Conservation (phyloP, 2,329 filamentous ascomycete species). For the Arthroderma uncinatum region DNA sequence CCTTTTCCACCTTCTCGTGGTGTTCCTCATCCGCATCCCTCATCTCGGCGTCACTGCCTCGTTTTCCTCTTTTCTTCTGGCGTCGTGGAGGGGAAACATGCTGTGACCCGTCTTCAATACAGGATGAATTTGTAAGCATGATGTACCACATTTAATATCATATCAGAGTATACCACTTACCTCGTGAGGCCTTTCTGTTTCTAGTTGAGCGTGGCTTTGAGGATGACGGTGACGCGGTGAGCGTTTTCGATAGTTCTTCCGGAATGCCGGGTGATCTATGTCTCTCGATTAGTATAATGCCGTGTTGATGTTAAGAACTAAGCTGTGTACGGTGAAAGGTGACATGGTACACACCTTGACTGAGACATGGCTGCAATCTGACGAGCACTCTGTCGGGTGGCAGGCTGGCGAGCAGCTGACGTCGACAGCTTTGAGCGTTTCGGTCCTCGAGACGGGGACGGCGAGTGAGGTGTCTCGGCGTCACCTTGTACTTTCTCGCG, state of each 20-base stretch:
- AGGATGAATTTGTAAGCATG: not conserved
- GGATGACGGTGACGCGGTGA: conserved; percentile 47
- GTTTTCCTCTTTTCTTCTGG: conserved; percentile 46
- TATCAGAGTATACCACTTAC: conserved; percentile 24
- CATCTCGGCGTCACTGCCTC: conserved; percentile 59
- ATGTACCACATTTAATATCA: not conserved
- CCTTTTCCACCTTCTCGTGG: conserved; percentile 28
- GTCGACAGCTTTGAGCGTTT: conserved; percentile 59
- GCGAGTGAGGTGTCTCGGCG: conserved; percentile 5
- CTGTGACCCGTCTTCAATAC: conserved; percentile 7
- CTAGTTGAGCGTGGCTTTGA: conserved; percentile 63
- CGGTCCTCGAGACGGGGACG: conserved; percentile 43
- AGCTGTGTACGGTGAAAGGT: not conserved
- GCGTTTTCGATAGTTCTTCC: conserved; percentile 44
- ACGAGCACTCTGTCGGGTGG: conserved; percentile 30
- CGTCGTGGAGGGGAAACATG: conserved; percentile 29
- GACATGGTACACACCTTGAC: conserved; percentile 28
- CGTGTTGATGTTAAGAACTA: too few relatives aligned
- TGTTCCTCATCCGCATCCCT: conserved; percentile 53
- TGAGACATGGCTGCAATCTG: conserved; percentile 33
- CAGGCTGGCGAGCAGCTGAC: conserved; percentile 32
- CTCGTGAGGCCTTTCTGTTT: conserved; percentile 54
- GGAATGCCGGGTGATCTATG: conserved; percentile 23
- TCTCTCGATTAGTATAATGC: conserved; percentile 7
- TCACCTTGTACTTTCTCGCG: conserved; percentile 29